These are phyloP conservation scores for Heterobasidion irregulare DNA, from an alignment of 1,284 basidiomycete species.

Conservation along the genomic window DNA sequence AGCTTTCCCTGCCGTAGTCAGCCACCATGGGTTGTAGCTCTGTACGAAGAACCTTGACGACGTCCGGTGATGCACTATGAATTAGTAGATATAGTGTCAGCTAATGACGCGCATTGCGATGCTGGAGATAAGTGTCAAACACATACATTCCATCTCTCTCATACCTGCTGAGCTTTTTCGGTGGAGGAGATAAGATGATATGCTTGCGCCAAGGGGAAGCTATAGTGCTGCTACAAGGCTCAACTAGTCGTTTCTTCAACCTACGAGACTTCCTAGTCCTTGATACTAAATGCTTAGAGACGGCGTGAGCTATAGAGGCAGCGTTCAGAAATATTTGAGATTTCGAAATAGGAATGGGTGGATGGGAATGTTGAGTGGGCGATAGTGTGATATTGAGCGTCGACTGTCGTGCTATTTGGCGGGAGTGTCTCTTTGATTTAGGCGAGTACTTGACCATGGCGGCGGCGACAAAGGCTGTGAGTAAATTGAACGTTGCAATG, in stretches of 20 bases:
- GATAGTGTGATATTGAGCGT: conserved; percentile 1
- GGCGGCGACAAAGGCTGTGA: too few species aligned
- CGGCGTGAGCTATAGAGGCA: background rate
- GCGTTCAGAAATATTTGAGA: background rate
- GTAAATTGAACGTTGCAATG: background rate
- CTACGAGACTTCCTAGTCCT: conserved; percentile 9
- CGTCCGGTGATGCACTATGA: background rate
- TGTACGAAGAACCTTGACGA: background rate
- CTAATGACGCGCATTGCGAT: too few species aligned
- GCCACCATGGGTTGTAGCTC: background rate
- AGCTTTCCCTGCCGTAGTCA: background rate
- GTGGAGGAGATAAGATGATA: background rate
- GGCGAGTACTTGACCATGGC: conserved; percentile 11
- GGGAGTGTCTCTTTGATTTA: conserved; percentile 7
- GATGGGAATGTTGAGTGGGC: background rate
- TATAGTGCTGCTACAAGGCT: background rate
- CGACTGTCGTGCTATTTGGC: conserved; percentile 8
- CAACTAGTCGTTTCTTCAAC: conserved; percentile 9
- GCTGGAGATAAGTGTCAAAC: too few species aligned
- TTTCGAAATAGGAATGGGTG: background rate
- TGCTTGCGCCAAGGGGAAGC: background rate
- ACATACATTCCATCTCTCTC: background rate
- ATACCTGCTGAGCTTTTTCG: background rate
- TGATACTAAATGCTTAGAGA: conserved; percentile 5
- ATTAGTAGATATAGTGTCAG: background rate